These are phyloP conservation scores for Globisporangium yorkense DNA, from an alignment of 352 stramenopile genomes.

Conservation along the genomic window DNA sequence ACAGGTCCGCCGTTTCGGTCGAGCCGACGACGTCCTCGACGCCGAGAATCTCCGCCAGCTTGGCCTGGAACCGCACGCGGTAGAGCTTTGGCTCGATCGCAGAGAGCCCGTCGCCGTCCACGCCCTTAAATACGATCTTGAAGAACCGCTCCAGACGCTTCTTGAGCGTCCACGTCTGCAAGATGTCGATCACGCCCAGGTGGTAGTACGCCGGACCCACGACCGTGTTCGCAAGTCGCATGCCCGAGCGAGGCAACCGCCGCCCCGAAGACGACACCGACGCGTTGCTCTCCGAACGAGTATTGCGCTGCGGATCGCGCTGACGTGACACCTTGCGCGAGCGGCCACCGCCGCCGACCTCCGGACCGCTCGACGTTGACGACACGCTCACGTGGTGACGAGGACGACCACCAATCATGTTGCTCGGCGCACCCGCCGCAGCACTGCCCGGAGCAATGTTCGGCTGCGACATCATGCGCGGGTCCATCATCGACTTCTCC, in stretches of 20 bases:
- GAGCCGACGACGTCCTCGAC: slow-evolving; percentile 60
- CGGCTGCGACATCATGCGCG: slow-evolving; percentile 23
- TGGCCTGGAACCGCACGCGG: slow-evolving; percentile 79
- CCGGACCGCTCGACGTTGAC: slow-evolving; percentile 17
- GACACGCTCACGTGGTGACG: slow-evolving; percentile 68
- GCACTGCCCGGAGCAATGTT: not conserved
- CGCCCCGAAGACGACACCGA: slow-evolving; percentile 62
- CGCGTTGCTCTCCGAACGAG: slow-evolving; percentile 52
- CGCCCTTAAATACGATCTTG: slow-evolving; percentile 83
- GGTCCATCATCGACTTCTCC: slow-evolving; percentile 63
- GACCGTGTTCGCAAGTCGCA: slow-evolving; percentile 83
- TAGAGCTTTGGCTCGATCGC: slow-evolving; percentile 83
- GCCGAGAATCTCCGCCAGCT: slow-evolving; percentile 82
- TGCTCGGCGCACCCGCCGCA: not conserved
- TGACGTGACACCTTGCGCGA: slow-evolving; percentile 56
- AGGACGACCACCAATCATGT: not conserved
- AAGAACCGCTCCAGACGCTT: slow-evolving; percentile 86
- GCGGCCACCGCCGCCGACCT: slow-evolving; percentile 16
- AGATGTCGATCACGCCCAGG: slow-evolving; percentile 88
- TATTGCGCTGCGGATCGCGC: slow-evolving; percentile 31
- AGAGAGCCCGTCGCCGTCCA: slow-evolving; percentile 76
- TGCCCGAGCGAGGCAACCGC: slow-evolving; percentile 66
- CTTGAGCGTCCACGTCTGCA: slow-evolving; percentile 86
- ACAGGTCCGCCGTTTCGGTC: slow-evolving; percentile 36
- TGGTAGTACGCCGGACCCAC: slow-evolving; percentile 88